Evolutionary conservation across 371 early-diverging fungal species (phyloP), one percentile per base, ranked within the genome.

Genomic region (Mucor racemosus): DNA sequence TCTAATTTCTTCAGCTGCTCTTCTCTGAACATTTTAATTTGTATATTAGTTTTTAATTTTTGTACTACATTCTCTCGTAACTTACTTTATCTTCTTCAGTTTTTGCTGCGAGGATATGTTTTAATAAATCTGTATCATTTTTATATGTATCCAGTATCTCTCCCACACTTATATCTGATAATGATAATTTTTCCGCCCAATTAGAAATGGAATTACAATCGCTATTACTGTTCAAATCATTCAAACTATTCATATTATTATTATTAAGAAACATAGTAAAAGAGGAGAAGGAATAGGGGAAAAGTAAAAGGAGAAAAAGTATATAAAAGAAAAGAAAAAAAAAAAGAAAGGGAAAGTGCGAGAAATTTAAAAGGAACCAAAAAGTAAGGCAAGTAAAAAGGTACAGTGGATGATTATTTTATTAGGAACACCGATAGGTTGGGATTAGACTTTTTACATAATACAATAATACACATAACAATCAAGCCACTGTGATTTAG

Each of bases 71-170:
- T 33, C 14, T 44, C 11, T 36, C 34, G 5, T 38, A 21, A 15
- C 48, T 69, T 75, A 79, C 85, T 68, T 81, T 85, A 39, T 85
- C 85, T 63, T 85, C 85, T 65, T 84, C 85, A 9, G 84, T 74
- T 58, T 85, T 85, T 10, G 85, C 80, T n/a, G 60, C 67, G 15
- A 85, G 67, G 38, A 85, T 76, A 64, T 80, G 80, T 56, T 81
- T 83, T 53, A 85, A 63, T 17, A 85, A 61, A 36, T 85, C 85
- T 14, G 84, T 72, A 64, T 85, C 79, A 62, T 83, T 71, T 42
- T 80, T 72, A 53, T 81, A 85, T n/a, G 62, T 60, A 38, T 85
- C 79, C 17, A 85, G 62, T 41, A 85, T 81, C 31, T 83, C 84
- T n/a, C 69, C 73, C 9, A 85, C 77, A 17, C 79, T 71, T 14